Conservation (phyloP, 2,329 filamentous ascomycete genomes). For the Talaromyces albobiverticillius region DNA sequence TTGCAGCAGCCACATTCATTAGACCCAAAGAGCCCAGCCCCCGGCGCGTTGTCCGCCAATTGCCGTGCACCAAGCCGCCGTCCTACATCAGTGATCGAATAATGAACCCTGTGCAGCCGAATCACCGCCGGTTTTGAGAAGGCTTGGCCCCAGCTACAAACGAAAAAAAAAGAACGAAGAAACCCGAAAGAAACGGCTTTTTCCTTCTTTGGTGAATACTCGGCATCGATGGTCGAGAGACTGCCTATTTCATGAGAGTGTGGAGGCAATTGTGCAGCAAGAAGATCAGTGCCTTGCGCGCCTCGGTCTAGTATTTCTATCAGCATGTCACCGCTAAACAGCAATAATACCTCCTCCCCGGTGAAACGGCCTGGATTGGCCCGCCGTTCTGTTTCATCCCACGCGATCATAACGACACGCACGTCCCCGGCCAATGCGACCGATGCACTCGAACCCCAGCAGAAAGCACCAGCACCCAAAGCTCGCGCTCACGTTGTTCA, state of each 20-base stretch:
- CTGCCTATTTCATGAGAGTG: not conserved
- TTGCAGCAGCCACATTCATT: conserved; percentile 1
- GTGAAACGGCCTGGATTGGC: conserved; percentile 39
- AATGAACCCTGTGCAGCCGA: conserved; percentile 3
- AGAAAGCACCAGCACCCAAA: conserved; percentile 29
- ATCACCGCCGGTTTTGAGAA: not conserved
- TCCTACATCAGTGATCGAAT: conserved; percentile 7
- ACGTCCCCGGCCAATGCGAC: conserved; percentile 22
- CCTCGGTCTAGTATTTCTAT: not conserved
- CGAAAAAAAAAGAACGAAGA: not conserved
- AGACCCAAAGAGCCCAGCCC: conserved; percentile 1
- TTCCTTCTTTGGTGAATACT: not conserved
- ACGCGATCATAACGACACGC: conserved; percentile 36
- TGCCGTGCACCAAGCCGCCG: conserved; percentile 10
- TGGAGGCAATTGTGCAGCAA: conserved; percentile 10
- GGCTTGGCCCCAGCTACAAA: not conserved
- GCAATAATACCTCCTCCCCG: conserved; percentile 32
- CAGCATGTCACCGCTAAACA: conserved; percentile 14
- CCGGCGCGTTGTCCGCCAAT: conserved; percentile 14
- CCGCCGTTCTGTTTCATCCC: conserved; percentile 39
- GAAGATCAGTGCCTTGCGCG: not conserved
- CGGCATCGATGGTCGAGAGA: not conserved
- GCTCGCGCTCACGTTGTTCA: conserved; percentile 40
- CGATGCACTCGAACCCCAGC: conserved; percentile 30
- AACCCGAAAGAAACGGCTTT: not conserved